Conservation (phyloP, 2,329 filamentous ascomycete genomes). For the Amauroascus niger region DNA sequence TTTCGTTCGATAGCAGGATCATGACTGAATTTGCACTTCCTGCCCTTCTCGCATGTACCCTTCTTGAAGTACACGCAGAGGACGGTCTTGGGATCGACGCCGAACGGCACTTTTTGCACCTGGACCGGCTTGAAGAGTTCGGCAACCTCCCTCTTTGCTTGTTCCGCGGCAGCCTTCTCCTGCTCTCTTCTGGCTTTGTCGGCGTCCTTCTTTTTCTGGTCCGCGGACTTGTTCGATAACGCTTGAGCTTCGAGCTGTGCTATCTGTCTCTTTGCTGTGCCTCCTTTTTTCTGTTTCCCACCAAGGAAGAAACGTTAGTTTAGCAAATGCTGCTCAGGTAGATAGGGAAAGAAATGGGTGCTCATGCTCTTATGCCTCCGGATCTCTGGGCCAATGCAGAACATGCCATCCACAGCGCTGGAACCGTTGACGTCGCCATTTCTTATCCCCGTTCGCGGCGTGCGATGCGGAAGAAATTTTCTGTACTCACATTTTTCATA, state of each 20-base stretch:
- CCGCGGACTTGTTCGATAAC: constrained; percentile 65
- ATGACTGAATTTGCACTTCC: constrained; percentile 96
- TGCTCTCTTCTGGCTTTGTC: constrained; percentile 59
- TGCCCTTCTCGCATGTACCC: constrained; percentile 92
- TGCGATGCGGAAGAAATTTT: constrained; percentile 4
- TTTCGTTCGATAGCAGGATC: constrained; percentile 83
- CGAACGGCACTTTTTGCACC: constrained; percentile 95
- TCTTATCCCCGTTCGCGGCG: constrained; percentile 7
- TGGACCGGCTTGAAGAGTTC: constrained; percentile 85
- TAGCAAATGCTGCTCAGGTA: constrained; percentile 1
- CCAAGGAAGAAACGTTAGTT: constrained; percentile 2
- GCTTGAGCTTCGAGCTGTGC: constrained; percentile 68
- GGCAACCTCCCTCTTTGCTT: constrained; percentile 68
- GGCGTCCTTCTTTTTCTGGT: constrained; percentile 71
- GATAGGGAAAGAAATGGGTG: constrained; percentile 10
- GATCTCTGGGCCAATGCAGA: not conserved
- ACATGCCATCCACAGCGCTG: not conserved
- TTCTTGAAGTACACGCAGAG: constrained; percentile 96
- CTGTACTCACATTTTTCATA: constrained; percentile 71
- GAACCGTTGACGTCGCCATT: constrained; percentile 2
- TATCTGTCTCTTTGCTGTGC: constrained; percentile 80
- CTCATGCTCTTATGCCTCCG: constrained; percentile 10
- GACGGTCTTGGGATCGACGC: constrained; percentile 95
- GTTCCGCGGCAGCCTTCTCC: constrained; percentile 85
- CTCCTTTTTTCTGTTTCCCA: constrained; percentile 68